Conservation (phyloP, 2,329 filamentous ascomycete species). For the Aspergillus sp. region DNA sequence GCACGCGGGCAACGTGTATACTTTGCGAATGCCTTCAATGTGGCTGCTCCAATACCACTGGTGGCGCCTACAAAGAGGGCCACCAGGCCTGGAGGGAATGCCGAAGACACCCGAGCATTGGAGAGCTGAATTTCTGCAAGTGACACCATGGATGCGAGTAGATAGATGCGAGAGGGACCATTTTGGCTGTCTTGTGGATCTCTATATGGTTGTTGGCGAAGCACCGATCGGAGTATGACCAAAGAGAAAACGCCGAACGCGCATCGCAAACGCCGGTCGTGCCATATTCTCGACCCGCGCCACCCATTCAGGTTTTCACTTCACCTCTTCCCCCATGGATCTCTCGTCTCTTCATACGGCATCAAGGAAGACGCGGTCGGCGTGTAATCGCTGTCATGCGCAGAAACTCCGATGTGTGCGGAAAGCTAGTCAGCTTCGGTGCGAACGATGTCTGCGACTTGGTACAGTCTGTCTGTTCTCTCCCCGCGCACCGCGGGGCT, state of each 20-base stretch:
- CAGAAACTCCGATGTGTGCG: slow-evolving; percentile 2
- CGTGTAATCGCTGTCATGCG: slow-evolving; percentile 1
- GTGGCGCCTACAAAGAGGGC: slow-evolving; percentile 53
- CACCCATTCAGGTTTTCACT: neutral
- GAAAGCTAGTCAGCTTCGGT: neutral
- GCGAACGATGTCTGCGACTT: neutral
- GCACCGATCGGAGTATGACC: neutral
- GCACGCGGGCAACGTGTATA: slow-evolving; percentile 36
- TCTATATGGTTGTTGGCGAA: too few relatives aligned
- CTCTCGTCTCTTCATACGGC: neutral
- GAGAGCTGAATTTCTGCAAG: neutral
- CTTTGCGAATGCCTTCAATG: slow-evolving; percentile 45
- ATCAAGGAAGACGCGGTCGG: neutral
- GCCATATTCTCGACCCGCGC: neutral
- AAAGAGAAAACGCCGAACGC: neutral
- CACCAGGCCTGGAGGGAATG: slow-evolving; percentile 33
- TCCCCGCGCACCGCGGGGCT: neutral
- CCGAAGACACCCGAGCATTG: neutral
- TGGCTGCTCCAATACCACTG: slow-evolving; percentile 49
- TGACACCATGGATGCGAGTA: neutral
- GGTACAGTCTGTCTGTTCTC: neutral
- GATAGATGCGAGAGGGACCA: neutral
- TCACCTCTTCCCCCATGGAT: neutral
- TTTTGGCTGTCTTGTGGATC: too few relatives aligned
- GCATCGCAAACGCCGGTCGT: neutral